Percentiles rank a stretch among this genome's conserved stretches.
Evolutionary conservation across 2,329 filamentous ascomycete genomes (phyloP).

Genomic region (Tolypocladium ovalisporum): DNA sequence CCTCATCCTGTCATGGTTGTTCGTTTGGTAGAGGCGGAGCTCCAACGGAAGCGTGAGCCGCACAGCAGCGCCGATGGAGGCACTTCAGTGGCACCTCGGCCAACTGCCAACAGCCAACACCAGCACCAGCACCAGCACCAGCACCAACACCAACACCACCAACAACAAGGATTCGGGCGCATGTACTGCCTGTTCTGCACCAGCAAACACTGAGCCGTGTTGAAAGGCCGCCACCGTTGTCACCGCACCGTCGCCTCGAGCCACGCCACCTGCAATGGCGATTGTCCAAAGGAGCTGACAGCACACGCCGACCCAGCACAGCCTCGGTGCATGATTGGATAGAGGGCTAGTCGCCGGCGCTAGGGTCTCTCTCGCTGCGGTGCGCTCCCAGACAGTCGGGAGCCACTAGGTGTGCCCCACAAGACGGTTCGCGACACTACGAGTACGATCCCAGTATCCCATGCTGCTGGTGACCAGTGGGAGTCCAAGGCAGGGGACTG

Average conservation of each 20-base stretch:
- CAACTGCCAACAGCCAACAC: too few relatives aligned
- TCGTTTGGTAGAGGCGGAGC: background rate
- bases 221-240: background rate
- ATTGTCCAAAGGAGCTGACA: background rate
- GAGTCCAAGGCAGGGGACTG: background rate
- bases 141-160: background rate
- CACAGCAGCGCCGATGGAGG: background rate
- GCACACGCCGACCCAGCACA: background rate
- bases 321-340: background rate
- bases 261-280: background rate
- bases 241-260: background rate
- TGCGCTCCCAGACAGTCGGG: constrained; percentile 22
- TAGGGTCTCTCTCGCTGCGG: constrained; percentile 12
- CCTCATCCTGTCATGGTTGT: background rate
- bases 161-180: background rate
- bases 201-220: background rate
- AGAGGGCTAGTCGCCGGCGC: constrained; percentile 7
- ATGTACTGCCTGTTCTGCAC: background rate
- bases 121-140: too few relatives aligned
- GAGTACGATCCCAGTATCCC: constrained; percentile 10
- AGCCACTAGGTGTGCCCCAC: constrained; percentile 17
- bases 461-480: constrained; percentile 8
- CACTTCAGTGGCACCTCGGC: background rate
- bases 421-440: constrained; percentile 14
- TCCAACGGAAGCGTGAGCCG: background rate